Evolutionary conservation across 2,329 filamentous ascomycete genomes (phyloP), one percentile per base, ranked within the genome.

Genomic region (Leptodontidium sp.): DNA sequence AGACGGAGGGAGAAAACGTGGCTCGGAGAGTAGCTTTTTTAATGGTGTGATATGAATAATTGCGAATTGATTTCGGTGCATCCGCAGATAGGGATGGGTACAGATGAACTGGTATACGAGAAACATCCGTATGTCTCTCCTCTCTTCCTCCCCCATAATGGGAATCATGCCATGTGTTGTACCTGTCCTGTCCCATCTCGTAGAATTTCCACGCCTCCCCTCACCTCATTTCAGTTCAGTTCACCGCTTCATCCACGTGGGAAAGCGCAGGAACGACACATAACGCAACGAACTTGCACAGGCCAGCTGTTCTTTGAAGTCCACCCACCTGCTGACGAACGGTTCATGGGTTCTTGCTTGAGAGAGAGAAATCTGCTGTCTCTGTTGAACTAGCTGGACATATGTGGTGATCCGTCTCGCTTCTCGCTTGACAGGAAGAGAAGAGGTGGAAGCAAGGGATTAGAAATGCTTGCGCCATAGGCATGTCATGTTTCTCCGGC

Each of bases 231-330:
- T 24, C 35, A 0, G 6, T 11, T 4, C 17, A 40, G 21, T n/a
- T 62, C 47, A 62, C 35, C 55, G 47, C 57, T 45, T 35, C 5
- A 61, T 57, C 43, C 43, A 61, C 17, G 61, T 63, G 49, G 53
- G 29, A 49, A 62, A 38, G 35, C 49, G 53, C 35, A 40, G 38
- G 38, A 40, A 40, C 38, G 38, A 40, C 7, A 40, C 11, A 40
- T 40, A 47, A 21, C 9, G 15, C 4, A 47, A 14, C 15, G n/a
- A 17, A 47, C 14, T 66, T 68, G 68, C 68, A 70, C 68, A 65
- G 65, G 49, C 68, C 68, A 68, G 21, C 49, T 38, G 68, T 70
- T 70, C 68, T 21, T 63, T 61, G 32, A 17, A 47, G n/a, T 47
- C 17, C 43, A 17, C 43, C 11, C 17, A 45, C 11, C 11, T 14